A percentile compares a stretch with the other conserved stretches of the same genome.
These are phyloP conservation scores for Suillus americanus DNA, from an alignment of 768 basidiomycete species.

Conservation along the genomic window DNA sequence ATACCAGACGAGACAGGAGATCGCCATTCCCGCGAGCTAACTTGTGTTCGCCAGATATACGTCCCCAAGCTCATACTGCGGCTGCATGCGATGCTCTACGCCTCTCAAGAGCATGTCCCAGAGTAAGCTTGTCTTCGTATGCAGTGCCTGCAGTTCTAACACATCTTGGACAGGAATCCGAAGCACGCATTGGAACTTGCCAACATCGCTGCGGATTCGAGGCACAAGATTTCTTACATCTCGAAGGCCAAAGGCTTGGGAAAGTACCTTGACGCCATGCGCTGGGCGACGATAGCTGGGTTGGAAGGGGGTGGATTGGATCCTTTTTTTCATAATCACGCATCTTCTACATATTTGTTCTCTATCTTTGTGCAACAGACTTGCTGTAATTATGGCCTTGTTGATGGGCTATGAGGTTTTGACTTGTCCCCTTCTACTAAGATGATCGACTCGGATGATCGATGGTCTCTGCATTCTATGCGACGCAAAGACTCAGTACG, in stretches of 20 bases:
- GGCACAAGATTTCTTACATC: slow-evolving; percentile 78
- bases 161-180: slow-evolving; percentile 58
- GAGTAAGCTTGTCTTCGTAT: slow-evolving; percentile 46
- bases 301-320: slow-evolving; percentile 77
- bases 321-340: slow-evolving; percentile 49
- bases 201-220: slow-evolving; percentile 84
- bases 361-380: not conserved
- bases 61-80: slow-evolving; percentile 88
- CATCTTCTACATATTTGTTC: not conserved
- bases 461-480: too few relatives aligned
- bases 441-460: too few relatives aligned
- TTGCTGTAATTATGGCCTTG: not conserved
- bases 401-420: too few relatives aligned
- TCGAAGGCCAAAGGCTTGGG: slow-evolving; percentile 57
- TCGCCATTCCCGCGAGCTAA: slow-evolving; percentile 62
- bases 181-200: slow-evolving; percentile 72
- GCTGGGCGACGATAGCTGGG: slow-evolving; percentile 68
- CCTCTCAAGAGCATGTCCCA: slow-evolving; percentile 62
- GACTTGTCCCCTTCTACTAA: too few relatives aligned
- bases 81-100: slow-evolving; percentile 69
- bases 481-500: too few relatives aligned
- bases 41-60: slow-evolving; percentile 54
- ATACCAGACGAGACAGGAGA: too few relatives aligned
- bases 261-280: slow-evolving; percentile 76
- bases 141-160: not conserved